Conservation (phyloP, 2,329 filamentous ascomycete genomes). For the Salinomyces thailandicus region DNA sequence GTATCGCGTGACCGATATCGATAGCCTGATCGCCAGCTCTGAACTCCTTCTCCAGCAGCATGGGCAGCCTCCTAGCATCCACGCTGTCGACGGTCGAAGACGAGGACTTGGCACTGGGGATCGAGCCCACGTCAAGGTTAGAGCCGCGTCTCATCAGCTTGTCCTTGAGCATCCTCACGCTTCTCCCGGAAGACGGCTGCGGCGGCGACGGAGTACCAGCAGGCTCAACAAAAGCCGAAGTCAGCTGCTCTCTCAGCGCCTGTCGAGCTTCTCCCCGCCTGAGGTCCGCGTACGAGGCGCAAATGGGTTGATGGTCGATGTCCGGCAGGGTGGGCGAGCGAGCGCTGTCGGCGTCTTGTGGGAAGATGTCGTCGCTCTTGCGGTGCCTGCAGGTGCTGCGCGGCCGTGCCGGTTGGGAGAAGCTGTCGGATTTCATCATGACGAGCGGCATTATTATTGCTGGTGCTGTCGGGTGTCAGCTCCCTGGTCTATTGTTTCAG, state of each 20-base stretch:
- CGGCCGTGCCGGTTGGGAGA: too few relatives aligned
- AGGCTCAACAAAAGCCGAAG: constrained; percentile 11
- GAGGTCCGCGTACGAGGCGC: constrained; percentile 10
- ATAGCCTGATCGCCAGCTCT: constrained; percentile 20
- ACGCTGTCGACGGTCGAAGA: constrained; percentile 11
- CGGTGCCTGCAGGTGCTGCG: too few relatives aligned
- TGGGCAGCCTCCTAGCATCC: constrained; percentile 15
- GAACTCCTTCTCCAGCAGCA: constrained; percentile 15
- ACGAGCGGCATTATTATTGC: too few relatives aligned
- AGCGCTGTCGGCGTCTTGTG: too few relatives aligned
- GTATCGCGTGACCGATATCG: constrained; percentile 36
- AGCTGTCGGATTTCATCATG: too few relatives aligned
- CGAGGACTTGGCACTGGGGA: constrained; percentile 8
- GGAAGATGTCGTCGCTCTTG: too few relatives aligned
- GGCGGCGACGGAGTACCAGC: constrained; percentile 5
- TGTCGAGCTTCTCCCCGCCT: constrained; percentile 7
- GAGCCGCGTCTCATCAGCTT: constrained; percentile 5
- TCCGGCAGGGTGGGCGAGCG: too few relatives aligned
- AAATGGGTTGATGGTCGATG: constrained; percentile 1
- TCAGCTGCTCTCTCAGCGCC: constrained; percentile 12
- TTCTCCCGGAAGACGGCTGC: background rate
- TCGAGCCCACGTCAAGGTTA: constrained; percentile 6
- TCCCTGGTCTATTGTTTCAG: too few relatives aligned
- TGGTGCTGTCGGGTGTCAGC: too few relatives aligned
- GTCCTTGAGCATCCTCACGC: constrained; percentile 8